Evolutionary conservation across 169 alveolate genomes (phyloP).

Genomic region (Plasmodium billcollinsi): DNA sequence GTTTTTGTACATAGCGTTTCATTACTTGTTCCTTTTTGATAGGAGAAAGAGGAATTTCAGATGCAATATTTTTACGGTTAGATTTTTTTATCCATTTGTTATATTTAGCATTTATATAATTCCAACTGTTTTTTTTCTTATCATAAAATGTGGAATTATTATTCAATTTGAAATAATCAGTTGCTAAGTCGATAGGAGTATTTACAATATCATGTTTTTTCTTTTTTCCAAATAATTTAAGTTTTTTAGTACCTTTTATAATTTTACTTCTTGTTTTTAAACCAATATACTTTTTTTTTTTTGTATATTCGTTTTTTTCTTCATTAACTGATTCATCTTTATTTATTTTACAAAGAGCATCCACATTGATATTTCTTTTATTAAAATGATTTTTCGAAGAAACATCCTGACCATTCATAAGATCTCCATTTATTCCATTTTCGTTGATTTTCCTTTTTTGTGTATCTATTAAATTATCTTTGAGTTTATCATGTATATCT

Average conservation of each 20-base stretch:
- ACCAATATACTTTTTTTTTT: conserved; percentile 56
- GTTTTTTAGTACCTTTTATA: conserved; percentile 73
- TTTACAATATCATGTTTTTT: conserved; percentile 32
- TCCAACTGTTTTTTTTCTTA: conserved; percentile 67
- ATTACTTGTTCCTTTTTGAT: conserved; percentile 64
- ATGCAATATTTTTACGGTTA: conserved; percentile 23
- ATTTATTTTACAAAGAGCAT: neutral
- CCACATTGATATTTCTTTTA: neutral
- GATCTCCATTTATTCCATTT: neutral
- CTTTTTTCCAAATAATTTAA: conserved; percentile 69
- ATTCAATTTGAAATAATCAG: conserved; percentile 58
- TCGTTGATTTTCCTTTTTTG: neutral
- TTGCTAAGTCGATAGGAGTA: conserved; percentile 61
- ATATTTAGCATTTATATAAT: conserved; percentile 61
- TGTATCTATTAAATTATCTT: neutral
- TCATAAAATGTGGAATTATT: conserved; percentile 45
- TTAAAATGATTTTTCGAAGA: neutral
- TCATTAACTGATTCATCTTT: neutral
- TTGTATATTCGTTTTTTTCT: neutral
- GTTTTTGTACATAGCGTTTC: conserved; percentile 65
- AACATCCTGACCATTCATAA: neutral
- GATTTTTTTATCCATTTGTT: conserved; percentile 70
- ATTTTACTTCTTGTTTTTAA: conserved; percentile 59
- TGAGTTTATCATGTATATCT: conserved; percentile 13
- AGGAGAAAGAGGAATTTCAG: conserved; percentile 40